Base-by-base conservation (phyloP, 169 alveolate species). In the Theileria orientalis region DNA sequence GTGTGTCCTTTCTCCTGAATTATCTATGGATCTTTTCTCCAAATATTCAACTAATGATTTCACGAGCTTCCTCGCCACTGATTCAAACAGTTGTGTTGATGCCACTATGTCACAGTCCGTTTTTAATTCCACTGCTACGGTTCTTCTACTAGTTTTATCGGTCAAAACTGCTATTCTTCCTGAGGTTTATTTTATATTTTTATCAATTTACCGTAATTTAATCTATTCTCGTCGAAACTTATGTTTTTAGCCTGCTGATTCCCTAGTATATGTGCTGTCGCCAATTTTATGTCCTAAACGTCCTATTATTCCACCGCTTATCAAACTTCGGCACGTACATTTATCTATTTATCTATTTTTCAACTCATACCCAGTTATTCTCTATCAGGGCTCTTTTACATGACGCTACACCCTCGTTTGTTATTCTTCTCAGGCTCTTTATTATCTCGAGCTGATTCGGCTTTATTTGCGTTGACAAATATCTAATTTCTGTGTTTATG, bases 41-140 rank as follows among this genome's bases (percentile, higher is more conserved):
- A 79, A 9, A 5, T 51, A 42, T 33, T 27, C 49, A 33, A 67
- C 67, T 3, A 79, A 35, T 13, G 80, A n/a, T 19, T 60, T 63
- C 14, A 68, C 40, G n/a, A 79, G 16, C 23, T 27, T 25, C 16
- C 42, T 51, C 2, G 72, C 63, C 30, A 79, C 59, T 9, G 54
- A 35, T 9, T 52, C 76, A 49, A 79, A 79, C 59, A 44, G 25
- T 21, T 62, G 21, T 16, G 82, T 79, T 9, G 87, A 70, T 6
- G 83, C 66, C 1, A 79, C 62, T 69, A 79, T 57, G 59, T 72
- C 83, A 27, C 87, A 79, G 41, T 79, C 72, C 29, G 82, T 70
- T 35, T 37, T 40, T 46, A 79, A 32, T 49, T 71, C 83, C 47
- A 72, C 60, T 8, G 47, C 61, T 0, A 59, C 83, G 5, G 83